Evolutionary conservation across 257 asterid species (phyloP), one percentile per base, ranked within the genome.

Genomic region (Asclepias syriaca): DNA sequence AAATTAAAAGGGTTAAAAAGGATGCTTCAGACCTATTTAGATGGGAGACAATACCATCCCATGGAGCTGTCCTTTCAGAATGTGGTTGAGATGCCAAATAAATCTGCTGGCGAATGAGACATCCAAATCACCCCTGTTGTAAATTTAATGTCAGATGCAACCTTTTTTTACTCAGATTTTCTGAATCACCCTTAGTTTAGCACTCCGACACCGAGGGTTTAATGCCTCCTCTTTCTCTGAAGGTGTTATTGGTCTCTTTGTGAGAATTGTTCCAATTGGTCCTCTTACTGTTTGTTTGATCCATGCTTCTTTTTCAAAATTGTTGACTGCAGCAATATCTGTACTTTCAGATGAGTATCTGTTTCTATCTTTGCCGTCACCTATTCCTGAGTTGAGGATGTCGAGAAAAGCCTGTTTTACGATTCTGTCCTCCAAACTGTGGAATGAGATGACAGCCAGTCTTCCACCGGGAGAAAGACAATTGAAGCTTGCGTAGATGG

Each of bases 391-490:
- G 76, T 82, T 86, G 45, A 86, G 67, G 53, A 92, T 83, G 75
- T 86, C 84, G 27, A 95, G 86, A 85, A 92, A 95, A 14, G 98
- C 76, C 76, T 95, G 96, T 82, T 92, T 92, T 76, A 92, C 98
- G 48, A 95, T 95, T 81, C 97, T 86, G 82, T 92, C 99, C 81
- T 95, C 99, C 85, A 95, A 77, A 63, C 99, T 95, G 77, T 95
- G 99, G 86, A 95, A 95, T 16, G 97, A 85, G 74, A 95, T 88
- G 29, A 95, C 85, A 2, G 98, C 98, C 45, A 95, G 95, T 81
- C 99, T 88, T 61, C 99, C 99, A 77, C 99, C 96, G 8, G 92
- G 67, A 77, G 83, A 74, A 50, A 94, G 96, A 65, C 85, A 84
- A 68, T 86, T 87, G 27, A 86, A 94, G 53, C 90, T 79, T 48